A percentile compares a stretch with the other conserved stretches of the same genome.
Conservation (phyloP, 78 protist species). For the Chrysochromulina parva region DNA sequence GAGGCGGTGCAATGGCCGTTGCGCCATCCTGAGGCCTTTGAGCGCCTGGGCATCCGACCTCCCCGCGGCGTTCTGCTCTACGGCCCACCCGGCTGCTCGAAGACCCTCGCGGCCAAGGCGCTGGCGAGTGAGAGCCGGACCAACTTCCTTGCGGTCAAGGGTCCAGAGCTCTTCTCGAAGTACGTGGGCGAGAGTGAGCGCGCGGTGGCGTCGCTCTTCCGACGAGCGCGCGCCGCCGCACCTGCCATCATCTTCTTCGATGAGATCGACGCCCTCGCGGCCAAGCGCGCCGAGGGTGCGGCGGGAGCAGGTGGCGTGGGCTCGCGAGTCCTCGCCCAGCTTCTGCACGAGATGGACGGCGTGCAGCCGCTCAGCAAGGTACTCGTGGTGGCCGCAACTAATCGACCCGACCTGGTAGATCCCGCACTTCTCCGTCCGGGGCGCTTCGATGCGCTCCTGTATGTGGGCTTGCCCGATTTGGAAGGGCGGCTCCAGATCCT, state of each 20-base stretch:
- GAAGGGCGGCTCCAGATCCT: slow-evolving; percentile 50
- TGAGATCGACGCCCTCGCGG: slow-evolving; percentile 53
- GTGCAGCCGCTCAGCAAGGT: slow-evolving; percentile 69
- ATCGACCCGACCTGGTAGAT: slow-evolving; percentile 92
- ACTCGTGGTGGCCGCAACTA: slow-evolving; percentile 92
- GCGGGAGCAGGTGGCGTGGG: background rate
- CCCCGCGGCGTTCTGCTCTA: slow-evolving; percentile 76
- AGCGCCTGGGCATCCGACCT: slow-evolving; percentile 84
- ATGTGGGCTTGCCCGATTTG: slow-evolving; percentile 78
- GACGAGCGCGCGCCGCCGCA: slow-evolving; percentile 46
- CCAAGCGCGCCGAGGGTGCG: background rate
- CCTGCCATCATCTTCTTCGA: slow-evolving; percentile 54
- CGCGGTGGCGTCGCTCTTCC: slow-evolving; percentile 28
- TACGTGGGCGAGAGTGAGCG: slow-evolving; percentile 76
- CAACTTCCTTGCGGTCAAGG: slow-evolving; percentile 92
- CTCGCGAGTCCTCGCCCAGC: slow-evolving; percentile 67
- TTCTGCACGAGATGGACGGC: slow-evolving; percentile 92
- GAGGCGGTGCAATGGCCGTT: slow-evolving; percentile 95
- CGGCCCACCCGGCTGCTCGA: slow-evolving; percentile 74
- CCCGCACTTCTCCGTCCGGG: slow-evolving; percentile 94
- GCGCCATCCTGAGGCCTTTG: slow-evolving; percentile 72
- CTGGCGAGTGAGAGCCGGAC: slow-evolving; percentile 88
- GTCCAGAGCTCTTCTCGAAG: slow-evolving; percentile 90
- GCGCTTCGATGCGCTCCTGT: slow-evolving; percentile 83
- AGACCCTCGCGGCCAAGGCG: slow-evolving; percentile 85